Conservation (phyloP, 2,329 filamentous ascomycete species). For the Chalara sp. region DNA sequence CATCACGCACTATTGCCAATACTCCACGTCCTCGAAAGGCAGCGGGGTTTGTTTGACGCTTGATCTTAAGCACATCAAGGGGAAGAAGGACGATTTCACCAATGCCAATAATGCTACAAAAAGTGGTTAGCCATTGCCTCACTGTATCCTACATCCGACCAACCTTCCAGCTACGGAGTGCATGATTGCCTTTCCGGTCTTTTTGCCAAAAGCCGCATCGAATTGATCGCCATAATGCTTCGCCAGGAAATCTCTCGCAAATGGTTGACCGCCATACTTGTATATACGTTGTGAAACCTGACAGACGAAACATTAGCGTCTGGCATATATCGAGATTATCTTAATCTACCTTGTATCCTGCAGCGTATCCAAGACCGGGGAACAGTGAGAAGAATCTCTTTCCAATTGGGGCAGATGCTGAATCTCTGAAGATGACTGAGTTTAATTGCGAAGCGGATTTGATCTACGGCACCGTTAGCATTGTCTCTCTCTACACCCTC, state of each 20-base stretch:
- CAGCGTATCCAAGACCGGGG: constrained; percentile 93
- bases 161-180: constrained; percentile 91
- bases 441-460: constrained; percentile 62
- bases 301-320: constrained; percentile 1
- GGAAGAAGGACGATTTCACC: constrained; percentile 94
- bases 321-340: neutral
- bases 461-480: constrained; percentile 38
- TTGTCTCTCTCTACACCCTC: constrained; percentile 3
- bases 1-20: constrained; percentile 82
- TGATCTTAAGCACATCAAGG: constrained; percentile 97
- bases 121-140: constrained; percentile 3
- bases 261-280: constrained; percentile 97
- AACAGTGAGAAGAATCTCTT: constrained; percentile 93
- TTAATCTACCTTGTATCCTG: constrained; percentile 76
- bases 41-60: constrained; percentile 98
- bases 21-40: constrained; percentile 93
- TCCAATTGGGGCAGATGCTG: constrained; percentile 61
- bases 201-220: constrained; percentile 86
- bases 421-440: constrained; percentile 88
- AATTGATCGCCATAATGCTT: constrained; percentile 76
- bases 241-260: constrained; percentile 83
- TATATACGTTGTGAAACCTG: constrained; percentile 89
- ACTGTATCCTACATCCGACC: constrained; percentile 15
- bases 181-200: constrained; percentile 97
- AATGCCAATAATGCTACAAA: constrained; percentile 77